A percentile compares a stretch with the other conserved stretches of the same genome.
phyloP scores from a whole-genome alignment of 2,329 filamentous ascomycete species.

The Sclerotinia glacialis region DNA sequence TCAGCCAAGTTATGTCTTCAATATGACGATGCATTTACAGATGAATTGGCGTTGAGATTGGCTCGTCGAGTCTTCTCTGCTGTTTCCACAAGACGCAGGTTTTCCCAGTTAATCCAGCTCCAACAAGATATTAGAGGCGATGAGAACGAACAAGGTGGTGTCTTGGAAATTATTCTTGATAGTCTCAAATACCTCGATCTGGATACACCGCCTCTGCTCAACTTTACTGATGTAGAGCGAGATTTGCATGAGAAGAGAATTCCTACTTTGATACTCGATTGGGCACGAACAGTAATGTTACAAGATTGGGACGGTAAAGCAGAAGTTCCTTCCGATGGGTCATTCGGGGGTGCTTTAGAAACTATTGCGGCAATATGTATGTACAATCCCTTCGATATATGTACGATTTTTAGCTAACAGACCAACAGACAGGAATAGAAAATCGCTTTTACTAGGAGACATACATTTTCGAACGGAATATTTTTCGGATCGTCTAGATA shows the following conservation, averaged over 20 bases:
- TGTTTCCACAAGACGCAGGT: conserved; percentile 42
- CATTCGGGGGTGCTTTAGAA: conserved; percentile 74
- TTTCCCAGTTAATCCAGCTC: conserved; percentile 35
- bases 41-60: conserved; percentile 58
- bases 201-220: conserved; percentile 40
- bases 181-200: conserved; percentile 44
- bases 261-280: conserved; percentile 62
- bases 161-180: conserved; percentile 40
- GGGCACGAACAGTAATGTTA: conserved; percentile 71
- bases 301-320: conserved; percentile 78
- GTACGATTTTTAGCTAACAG: conserved; percentile 18
- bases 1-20: conserved; percentile 52
- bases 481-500: conserved; percentile 72
- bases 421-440: conserved; percentile 57
- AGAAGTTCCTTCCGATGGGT: conserved; percentile 64
- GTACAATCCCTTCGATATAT: conserved; percentile 32
- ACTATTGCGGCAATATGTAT: conserved; percentile 71
- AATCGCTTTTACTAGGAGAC: conserved; percentile 62
- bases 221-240: conserved; percentile 52
- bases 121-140: conserved; percentile 32
- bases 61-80: conserved; percentile 58
- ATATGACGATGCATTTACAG: conserved; percentile 62
- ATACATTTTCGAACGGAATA: conserved; percentile 73
- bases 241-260: conserved; percentile 55
- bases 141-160: conserved; percentile 29